These are phyloP conservation scores for Tuber umbilicatum DNA, from an alignment of 495 filamentous ascomycete species.

Conservation along the genomic window DNA sequence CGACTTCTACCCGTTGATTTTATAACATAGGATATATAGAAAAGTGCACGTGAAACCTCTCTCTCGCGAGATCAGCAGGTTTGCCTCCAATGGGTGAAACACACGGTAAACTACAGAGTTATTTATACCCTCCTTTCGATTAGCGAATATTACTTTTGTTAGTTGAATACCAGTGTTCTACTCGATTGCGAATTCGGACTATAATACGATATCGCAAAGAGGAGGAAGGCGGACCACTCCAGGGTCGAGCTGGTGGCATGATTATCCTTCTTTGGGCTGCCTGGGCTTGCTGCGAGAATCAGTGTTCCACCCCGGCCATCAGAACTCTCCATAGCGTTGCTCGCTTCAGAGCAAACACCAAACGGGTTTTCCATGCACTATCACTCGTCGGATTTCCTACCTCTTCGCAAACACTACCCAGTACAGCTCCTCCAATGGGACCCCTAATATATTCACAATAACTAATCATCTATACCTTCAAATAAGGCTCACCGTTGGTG, in stretches of 20 bases:
- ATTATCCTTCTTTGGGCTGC: not conserved
- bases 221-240: not conserved
- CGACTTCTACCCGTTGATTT: not conserved
- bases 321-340: not conserved
- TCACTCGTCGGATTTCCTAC: not conserved
- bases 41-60: not conserved
- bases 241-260: not conserved
- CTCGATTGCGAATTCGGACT: not conserved
- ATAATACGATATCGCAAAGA: not conserved
- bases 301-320: not conserved
- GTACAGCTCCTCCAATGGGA: not conserved
- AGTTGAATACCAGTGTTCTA: not conserved
- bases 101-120: not conserved
- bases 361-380: not conserved
- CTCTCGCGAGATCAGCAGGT: not conserved
- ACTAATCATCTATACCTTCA: not conserved
- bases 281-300: not conserved
- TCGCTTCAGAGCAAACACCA: not conserved
- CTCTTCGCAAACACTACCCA: not conserved
- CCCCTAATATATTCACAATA: not conserved
- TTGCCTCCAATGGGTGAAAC: not conserved
- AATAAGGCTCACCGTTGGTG: not conserved
- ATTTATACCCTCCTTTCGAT: conserved; percentile 1
- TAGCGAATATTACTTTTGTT: not conserved
- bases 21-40: not conserved